Percentiles rank a stretch among this genome's conserved stretches.
These are phyloP conservation scores for Ophiosphaerella narmari DNA, from an alignment of 2,329 filamentous ascomycete genomes.

Conservation along the genomic window DNA sequence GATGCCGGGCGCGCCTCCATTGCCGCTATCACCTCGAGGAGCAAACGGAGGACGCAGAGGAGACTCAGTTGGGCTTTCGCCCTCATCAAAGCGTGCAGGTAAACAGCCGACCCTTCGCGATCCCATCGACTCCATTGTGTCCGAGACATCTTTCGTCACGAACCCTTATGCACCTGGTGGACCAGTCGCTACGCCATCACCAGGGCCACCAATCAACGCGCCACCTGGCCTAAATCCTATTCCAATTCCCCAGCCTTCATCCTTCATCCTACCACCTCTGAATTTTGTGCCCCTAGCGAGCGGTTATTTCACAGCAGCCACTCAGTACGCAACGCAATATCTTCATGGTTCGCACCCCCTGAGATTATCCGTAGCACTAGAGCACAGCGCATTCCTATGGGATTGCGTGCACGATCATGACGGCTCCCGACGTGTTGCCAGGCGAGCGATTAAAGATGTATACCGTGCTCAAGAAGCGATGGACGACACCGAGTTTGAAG, in stretches of 20 bases:
- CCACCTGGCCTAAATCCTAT: conserved; percentile 53
- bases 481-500: conserved; percentile 93
- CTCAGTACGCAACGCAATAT: conserved; percentile 71
- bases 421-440: conserved; percentile 75
- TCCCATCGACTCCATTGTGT: conserved; percentile 54
- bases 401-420: conserved; percentile 87
- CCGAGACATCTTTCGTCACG: conserved; percentile 57
- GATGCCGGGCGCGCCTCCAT: conserved; percentile 24
- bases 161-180: conserved; percentile 52
- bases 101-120: conserved; percentile 52
- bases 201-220: conserved; percentile 46
- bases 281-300: conserved; percentile 86
- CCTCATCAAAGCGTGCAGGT: conserved; percentile 38
- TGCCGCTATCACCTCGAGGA: conserved; percentile 27
- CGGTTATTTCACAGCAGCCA: conserved; percentile 78
- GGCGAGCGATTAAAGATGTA: conserved; percentile 83
- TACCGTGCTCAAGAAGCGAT: conserved; percentile 91
- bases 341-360: conserved; percentile 89
- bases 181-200: conserved; percentile 49
- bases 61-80: conserved; percentile 32
- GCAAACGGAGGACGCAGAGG: conserved; percentile 31
- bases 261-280: conserved; percentile 77
- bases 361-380: conserved; percentile 85
- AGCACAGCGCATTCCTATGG: conserved; percentile 91
- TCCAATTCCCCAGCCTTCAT: conserved; percentile 55